These are phyloP conservation scores for Oxyria digyna DNA, from an alignment of 148 eudicot species.

Conservation along the genomic window DNA sequence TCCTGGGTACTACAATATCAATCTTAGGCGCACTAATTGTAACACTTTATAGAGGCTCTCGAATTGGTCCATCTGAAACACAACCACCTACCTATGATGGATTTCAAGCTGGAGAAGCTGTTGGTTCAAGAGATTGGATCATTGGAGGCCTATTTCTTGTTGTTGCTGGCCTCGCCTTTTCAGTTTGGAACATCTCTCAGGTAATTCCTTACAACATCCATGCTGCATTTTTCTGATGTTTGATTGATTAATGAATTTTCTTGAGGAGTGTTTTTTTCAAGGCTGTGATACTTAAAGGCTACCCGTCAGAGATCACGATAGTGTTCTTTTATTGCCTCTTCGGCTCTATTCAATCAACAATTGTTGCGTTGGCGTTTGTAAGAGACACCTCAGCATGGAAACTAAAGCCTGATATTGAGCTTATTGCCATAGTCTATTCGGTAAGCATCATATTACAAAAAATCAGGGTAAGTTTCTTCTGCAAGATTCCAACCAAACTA, in stretches of 20 bases:
- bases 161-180: constrained; percentile 21
- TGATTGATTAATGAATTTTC: not conserved
- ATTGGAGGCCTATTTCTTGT: constrained; percentile 37
- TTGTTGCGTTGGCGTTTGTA: constrained; percentile 22
- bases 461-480: not conserved
- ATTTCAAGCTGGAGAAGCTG: not conserved
- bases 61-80: constrained; percentile 16
- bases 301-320: constrained; percentile 35
- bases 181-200: constrained; percentile 40
- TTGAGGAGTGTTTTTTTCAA: constrained; percentile 9
- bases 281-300: constrained; percentile 39
- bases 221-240: not conserved
- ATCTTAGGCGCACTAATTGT: constrained; percentile 40
- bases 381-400: constrained; percentile 26
- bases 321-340: constrained; percentile 45
- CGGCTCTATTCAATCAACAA: constrained; percentile 28
- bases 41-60: constrained; percentile 36
- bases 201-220: constrained; percentile 10
- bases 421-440: constrained; percentile 30
- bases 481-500: not conserved
- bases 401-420: constrained; percentile 23
- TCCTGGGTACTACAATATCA: constrained; percentile 34
- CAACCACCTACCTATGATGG: constrained; percentile 6
- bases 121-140: constrained; percentile 26
- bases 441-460: constrained; percentile 19